These are phyloP conservation scores for Coelastrella sp. DNA, from an alignment of 139 green algal species.

Conservation along the genomic window DNA sequence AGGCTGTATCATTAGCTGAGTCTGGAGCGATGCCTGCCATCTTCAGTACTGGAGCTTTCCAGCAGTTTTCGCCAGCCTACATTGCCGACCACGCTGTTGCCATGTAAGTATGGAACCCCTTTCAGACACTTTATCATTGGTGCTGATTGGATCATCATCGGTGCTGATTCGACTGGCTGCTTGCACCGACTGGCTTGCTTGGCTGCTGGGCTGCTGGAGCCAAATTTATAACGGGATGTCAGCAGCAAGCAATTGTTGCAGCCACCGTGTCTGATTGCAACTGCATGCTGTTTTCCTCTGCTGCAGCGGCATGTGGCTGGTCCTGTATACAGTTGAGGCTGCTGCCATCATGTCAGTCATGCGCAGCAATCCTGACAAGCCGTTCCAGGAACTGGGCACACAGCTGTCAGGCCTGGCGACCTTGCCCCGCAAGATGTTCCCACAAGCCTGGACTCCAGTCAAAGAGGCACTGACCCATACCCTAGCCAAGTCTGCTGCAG, in stretches of 20 bases:
- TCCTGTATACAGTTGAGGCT: constrained; percentile 78
- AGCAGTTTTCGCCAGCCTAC: constrained; percentile 57
- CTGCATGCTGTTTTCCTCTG: neutral
- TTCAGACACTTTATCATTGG: neutral
- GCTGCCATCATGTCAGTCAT: constrained; percentile 69
- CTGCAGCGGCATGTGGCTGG: constrained; percentile 66
- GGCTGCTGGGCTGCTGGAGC: no score
- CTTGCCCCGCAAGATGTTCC: constrained; percentile 37
- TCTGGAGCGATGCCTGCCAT: constrained; percentile 5
- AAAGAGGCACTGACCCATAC: constrained; percentile 33
- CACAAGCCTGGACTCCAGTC: neutral
- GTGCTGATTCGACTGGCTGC: no score
- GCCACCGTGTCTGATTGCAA: neutral
- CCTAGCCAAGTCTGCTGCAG: neutral
- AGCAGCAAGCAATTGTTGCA: neutral
- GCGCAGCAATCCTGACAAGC: constrained; percentile 56
- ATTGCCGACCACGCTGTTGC: constrained; percentile 70
- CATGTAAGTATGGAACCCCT: constrained; percentile 15
- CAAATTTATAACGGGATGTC: neutral
- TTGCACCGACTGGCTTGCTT: no score
- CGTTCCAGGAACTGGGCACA: constrained; percentile 30
- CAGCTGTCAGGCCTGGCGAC: neutral
- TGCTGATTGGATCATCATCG: no score
- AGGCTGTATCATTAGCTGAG: neutral
- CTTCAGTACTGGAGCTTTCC: constrained; percentile 21